phyloP scores from a whole-genome alignment of 2,329 filamentous ascomycete genomes.

The Byssothecium circinans region DNA sequence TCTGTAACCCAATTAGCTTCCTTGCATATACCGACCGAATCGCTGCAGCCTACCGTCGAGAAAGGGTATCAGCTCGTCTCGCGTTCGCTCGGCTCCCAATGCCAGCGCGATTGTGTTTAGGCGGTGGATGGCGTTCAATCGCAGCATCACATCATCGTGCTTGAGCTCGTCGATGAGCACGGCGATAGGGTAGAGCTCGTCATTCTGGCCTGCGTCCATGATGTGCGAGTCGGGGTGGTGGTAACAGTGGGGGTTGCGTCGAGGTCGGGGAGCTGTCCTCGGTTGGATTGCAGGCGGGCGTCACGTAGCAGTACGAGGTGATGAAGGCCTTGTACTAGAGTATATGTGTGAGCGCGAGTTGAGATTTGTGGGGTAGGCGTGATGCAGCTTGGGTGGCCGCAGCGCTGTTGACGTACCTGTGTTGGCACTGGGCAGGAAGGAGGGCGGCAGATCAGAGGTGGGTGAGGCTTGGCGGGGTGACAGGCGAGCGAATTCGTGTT shows the following conservation, averaged over 20 bases:
- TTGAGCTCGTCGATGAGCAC: constrained; percentile 99
- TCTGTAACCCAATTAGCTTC: constrained; percentile 61
- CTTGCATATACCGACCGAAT: not conserved
- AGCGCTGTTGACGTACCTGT: no score
- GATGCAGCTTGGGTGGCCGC: no score
- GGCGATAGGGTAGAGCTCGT: constrained; percentile 99
- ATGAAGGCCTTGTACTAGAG: no score
- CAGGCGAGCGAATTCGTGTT: no score
- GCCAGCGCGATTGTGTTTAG: constrained; percentile 97
- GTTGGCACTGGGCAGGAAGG: no score
- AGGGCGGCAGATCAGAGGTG: no score
- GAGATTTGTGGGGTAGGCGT: no score
- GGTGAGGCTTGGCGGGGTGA: no score
- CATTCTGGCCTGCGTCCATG: constrained; percentile 93
- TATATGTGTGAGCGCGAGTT: no score
- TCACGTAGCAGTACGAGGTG: no score
- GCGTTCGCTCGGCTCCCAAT: constrained; percentile 90
- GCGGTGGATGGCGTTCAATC: constrained; percentile 97
- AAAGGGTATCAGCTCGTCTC: constrained; percentile 98
- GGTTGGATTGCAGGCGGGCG: not conserved
- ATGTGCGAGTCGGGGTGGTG: constrained; percentile 13
- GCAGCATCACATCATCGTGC: constrained; percentile 98
- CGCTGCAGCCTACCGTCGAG: constrained; percentile 73
- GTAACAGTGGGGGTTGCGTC: not conserved
- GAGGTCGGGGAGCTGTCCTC: not conserved